These are phyloP conservation scores for Lanzia echinophila DNA, from an alignment of 2,329 filamentous ascomycete genomes.

Conservation along the genomic window DNA sequence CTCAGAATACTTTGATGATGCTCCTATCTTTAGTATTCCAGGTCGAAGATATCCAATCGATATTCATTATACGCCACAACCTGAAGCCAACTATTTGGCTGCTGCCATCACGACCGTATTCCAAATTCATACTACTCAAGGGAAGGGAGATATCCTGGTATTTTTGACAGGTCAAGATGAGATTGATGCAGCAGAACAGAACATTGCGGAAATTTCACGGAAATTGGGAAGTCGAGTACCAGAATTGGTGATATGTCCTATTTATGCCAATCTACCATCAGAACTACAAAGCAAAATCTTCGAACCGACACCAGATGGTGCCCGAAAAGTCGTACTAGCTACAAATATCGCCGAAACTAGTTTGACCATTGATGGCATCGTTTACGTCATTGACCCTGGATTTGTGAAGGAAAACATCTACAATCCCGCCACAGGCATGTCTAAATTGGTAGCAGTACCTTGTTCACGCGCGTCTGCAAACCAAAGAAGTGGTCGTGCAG, in stretches of 20 bases:
- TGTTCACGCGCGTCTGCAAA: conserved; percentile 89
- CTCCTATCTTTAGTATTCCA: conserved; percentile 91
- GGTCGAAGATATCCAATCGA: conserved; percentile 85
- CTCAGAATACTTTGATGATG: conserved; percentile 82
- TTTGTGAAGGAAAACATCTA: conserved; percentile 95
- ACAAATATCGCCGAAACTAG: conserved; percentile 97
- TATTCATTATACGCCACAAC: conserved; percentile 82
- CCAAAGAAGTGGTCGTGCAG: conserved; percentile 86
- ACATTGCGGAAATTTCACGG: conserved; percentile 75
- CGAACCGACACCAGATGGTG: conserved; percentile 77
- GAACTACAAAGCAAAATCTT: conserved; percentile 93
- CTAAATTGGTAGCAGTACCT: conserved; percentile 81
- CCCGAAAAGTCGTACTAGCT: conserved; percentile 85
- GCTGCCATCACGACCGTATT: conserved; percentile 91
- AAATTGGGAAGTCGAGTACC: conserved; percentile 81
- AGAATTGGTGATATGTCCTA: conserved; percentile 84
- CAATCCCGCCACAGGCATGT: conserved; percentile 87
- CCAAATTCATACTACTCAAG: conserved; percentile 86
- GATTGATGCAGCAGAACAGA: conserved; percentile 80
- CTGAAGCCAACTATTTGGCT: conserved; percentile 88
- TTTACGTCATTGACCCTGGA: conserved; percentile 91
- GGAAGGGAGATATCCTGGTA: conserved; percentile 81
- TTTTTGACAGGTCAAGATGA: conserved; percentile 96
- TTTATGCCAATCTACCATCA: conserved; percentile 88
- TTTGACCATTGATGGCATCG: conserved; percentile 91